Conservation (phyloP, 1,284 basidiomycete genomes). For the Exobasidium rhododendri region DNA sequence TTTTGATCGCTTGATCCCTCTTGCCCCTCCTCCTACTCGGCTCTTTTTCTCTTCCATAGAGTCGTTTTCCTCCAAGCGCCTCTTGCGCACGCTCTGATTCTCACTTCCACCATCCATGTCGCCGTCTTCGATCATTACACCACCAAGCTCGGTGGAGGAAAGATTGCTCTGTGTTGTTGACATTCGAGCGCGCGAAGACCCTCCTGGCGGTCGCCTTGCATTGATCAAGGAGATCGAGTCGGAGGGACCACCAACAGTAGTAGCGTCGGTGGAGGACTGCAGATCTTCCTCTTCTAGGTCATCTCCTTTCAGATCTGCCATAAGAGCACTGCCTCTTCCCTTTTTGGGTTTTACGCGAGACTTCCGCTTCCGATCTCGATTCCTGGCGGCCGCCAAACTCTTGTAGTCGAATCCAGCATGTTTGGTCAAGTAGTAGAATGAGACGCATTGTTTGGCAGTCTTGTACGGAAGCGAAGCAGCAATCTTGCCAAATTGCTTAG, state of each 20-base stretch:
- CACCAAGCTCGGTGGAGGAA: background rate
- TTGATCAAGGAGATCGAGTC: background rate
- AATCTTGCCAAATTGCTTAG: conserved; percentile 89
- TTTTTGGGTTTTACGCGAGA: conserved; percentile 51
- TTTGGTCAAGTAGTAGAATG: conserved; percentile 93
- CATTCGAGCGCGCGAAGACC: background rate
- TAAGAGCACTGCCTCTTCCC: conserved; percentile 53
- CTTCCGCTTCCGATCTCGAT: conserved; percentile 48
- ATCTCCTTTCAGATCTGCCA: conserved; percentile 46
- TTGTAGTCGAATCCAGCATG: conserved; percentile 59
- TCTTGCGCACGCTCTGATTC: background rate
- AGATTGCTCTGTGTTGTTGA: background rate
- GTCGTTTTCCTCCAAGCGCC: background rate
- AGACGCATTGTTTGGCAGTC: conserved; percentile 81
- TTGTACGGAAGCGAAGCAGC: conserved; percentile 79
- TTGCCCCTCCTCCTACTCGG: conserved; percentile 16
- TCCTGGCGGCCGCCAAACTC: conserved; percentile 44
- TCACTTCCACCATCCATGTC: background rate
- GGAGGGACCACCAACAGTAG: too few relatives aligned
- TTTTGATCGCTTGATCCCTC: conserved; percentile 32
- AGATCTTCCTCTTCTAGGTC: conserved; percentile 3
- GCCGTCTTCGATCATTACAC: background rate
- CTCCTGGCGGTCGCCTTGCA: background rate
- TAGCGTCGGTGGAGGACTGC: background rate
- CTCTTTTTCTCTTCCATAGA: conserved; percentile 6